These are phyloP conservation scores for Chlamydomonas urium DNA, from an alignment of 139 green algal genomes.

Conservation along the genomic window DNA sequence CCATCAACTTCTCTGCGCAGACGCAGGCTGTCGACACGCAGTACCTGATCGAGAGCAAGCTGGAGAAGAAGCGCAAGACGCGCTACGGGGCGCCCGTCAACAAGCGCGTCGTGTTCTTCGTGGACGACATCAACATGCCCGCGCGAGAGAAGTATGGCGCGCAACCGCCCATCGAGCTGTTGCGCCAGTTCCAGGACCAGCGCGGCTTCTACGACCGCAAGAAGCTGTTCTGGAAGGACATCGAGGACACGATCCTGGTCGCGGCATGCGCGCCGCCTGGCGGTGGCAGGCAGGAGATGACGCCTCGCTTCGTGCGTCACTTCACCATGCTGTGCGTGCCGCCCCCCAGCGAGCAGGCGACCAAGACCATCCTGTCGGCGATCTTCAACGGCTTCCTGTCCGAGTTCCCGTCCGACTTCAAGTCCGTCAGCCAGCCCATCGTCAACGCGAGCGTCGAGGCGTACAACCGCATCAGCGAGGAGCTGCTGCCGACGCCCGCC, in stretches of 20 bases:
- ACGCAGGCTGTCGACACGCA: conserved; percentile 70
- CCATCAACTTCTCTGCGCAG: conserved; percentile 80
- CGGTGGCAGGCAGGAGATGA: conserved; percentile 68
- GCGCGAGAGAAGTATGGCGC: conserved; percentile 73
- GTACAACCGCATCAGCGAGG: conserved; percentile 64
- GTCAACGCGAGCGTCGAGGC: conserved; percentile 65
- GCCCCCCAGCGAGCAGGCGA: conserved; percentile 52
- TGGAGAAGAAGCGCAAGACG: conserved; percentile 83
- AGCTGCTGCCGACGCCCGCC: conserved; percentile 70
- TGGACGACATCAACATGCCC: conserved; percentile 91
- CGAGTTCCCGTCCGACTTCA: conserved; percentile 57
- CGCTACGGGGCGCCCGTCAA: conserved; percentile 54
- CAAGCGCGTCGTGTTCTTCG: conserved; percentile 80
- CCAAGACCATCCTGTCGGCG: conserved; percentile 71
- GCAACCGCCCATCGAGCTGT: conserved; percentile 78
- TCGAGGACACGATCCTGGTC: conserved; percentile 70
- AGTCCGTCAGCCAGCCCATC: conserved; percentile 42
- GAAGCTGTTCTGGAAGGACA: conserved; percentile 87
- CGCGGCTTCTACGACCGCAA: conserved; percentile 77
- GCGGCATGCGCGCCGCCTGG: conserved; percentile 71
- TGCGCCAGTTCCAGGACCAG: conserved; percentile 83
- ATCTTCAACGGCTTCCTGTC: conserved; percentile 75
- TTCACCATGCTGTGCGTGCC: conserved; percentile 80
- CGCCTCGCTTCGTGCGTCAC: conserved; percentile 73
- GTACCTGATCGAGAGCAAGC: conserved; percentile 71